Conservation (phyloP, 2,329 filamentous ascomycete genomes). For the Plectosphaerella plurivora region DNA sequence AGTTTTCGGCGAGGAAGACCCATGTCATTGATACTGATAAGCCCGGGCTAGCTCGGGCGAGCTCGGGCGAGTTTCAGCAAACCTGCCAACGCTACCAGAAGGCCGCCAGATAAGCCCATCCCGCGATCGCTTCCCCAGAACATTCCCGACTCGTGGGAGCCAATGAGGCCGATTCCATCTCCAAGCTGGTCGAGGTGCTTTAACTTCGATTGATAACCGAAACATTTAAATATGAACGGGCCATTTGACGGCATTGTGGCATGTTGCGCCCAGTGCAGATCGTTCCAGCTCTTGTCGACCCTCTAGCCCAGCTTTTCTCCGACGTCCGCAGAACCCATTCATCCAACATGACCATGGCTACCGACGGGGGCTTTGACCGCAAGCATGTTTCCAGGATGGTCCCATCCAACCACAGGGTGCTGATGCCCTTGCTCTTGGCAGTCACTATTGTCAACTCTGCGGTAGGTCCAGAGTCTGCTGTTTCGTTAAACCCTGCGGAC, state of each 20-base stretch:
- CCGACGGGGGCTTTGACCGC: constrained; percentile 2
- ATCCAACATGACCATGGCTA: background rate
- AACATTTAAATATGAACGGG: background rate
- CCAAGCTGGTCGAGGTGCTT: background rate
- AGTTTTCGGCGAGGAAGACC: background rate
- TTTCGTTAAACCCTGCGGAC: background rate
- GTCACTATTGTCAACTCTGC: constrained; percentile 9
- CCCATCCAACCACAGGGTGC: constrained; percentile 6
- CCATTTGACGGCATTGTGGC: background rate
- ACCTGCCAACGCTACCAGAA: too few species aligned
- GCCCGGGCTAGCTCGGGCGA: background rate
- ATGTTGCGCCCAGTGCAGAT: background rate
- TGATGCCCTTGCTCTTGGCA: constrained; percentile 6
- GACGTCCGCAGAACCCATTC: background rate
- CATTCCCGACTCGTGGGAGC: background rate
- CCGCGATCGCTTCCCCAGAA: too few species aligned
- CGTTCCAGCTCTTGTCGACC: background rate
- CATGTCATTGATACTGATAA: background rate
- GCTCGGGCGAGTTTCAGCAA: too few species aligned
- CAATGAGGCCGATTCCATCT: background rate
- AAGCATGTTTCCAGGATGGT: constrained; percentile 7
- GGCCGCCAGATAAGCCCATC: too few species aligned
- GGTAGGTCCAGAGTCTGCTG: background rate
- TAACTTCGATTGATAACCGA: background rate
- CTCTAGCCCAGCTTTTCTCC: background rate